Base-by-base conservation (phyloP, 345 rosid genomes). In the Brassica incana region DNA sequence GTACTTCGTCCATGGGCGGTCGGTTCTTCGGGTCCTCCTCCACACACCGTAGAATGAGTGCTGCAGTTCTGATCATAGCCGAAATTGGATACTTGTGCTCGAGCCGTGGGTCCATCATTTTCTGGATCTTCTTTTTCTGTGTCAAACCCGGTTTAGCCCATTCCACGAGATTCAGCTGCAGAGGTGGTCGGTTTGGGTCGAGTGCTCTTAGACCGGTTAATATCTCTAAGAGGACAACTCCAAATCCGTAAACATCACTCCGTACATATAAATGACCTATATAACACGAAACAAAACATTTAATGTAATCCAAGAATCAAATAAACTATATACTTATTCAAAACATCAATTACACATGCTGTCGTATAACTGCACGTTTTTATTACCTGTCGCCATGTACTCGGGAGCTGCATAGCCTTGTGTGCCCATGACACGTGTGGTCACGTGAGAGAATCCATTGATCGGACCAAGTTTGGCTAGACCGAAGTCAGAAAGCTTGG, bases 381-480 rank as follows among this genome's bases (percentile, higher is more conserved):
- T 4, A 15, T 32, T 85, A 90, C 98, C 98, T 3, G 95, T 89
- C 6, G 92, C 90, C 12, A 92, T 83, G 67, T 94, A 92, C 59
- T 92, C 98, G 0, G 97, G 98, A 52, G 97, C 98, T 8, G 97
- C 94, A 30, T 94, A 94, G 1, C 98, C 98, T 9, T 79, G 88
- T 0, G 98, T 94, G 74, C 98, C 97, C 87, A 92, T 78, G 33
- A 90, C 81, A 8, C 85, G 84, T 0, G 97, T 92, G 35, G 98
- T 85, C 3, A 94, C 86, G 16, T 94, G 97, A 0, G 96, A 84
- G 50, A 77, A 40, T 70, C 96, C 98, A 62, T 88, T 85, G 0
- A 82, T 74, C 0, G 98, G 98, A 8, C 98, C 97, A 1, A 81
- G 65, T 73, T 90, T 94, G 0, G 94, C 98, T 9, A 94, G 75